A percentile compares a stretch with the other conserved stretches of the same genome.
Conservation (phyloP, 1,139 yeast genomes). For the Saccharomyces hybrid region DNA sequence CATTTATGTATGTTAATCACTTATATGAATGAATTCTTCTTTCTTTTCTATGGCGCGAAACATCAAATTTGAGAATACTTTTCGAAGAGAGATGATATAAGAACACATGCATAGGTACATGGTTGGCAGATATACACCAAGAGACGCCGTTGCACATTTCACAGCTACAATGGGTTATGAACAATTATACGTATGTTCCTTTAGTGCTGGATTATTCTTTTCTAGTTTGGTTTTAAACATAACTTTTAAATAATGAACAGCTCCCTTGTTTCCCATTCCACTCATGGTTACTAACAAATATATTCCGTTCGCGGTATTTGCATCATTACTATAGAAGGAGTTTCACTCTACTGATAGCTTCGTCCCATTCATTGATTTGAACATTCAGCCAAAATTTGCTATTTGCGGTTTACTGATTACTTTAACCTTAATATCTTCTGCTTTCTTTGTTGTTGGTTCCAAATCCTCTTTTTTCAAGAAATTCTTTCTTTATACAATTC, state of each 20-base stretch:
- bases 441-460: constrained; percentile 16
- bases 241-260: not conserved
- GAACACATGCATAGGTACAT: not conserved
- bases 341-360: constrained; percentile 13
- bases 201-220: not conserved
- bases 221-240: not conserved
- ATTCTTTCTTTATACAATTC: constrained; percentile 13
- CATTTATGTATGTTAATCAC: not conserved
- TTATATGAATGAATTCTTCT: not conserved
- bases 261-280: not conserved
- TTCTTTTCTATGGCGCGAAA: constrained; percentile 3
- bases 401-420: constrained; percentile 17
- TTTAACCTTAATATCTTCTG: constrained; percentile 15
- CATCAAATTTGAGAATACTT: not conserved
- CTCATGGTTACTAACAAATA: not conserved
- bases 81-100: not conserved
- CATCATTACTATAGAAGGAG: constrained; percentile 14
- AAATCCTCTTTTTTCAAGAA: constrained; percentile 14
- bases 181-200: not conserved
- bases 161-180: not conserved
- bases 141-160: not conserved
- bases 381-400: constrained; percentile 24
- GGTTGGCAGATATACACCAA: not conserved
- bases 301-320: not conserved
- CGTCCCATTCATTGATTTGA: constrained; percentile 16